Conservation (phyloP, 768 basidiomycete species). For the Tubosaeta sp. region DNA sequence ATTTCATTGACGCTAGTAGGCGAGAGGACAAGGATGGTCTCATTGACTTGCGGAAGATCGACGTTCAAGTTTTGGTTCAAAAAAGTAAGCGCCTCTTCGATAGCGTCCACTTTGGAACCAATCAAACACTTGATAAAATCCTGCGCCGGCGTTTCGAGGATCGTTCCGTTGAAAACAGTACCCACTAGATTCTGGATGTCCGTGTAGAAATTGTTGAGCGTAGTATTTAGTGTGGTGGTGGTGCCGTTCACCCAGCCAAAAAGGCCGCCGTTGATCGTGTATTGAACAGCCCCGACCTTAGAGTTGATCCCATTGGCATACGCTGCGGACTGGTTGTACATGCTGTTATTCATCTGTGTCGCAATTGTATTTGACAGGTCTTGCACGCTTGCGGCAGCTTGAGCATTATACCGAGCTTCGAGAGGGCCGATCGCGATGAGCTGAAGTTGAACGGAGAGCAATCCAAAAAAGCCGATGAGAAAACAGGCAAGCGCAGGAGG, state of each 20-base stretch:
- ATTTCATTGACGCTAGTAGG: conserved; percentile 68
- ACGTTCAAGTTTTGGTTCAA: conserved; percentile 83
- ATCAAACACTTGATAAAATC: conserved; percentile 88
- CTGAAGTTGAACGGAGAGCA: conserved; percentile 85
- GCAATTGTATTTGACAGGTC: conserved; percentile 72
- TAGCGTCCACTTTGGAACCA: conserved; percentile 83
- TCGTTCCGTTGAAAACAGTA: conserved; percentile 77
- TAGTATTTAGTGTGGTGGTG: conserved; percentile 81
- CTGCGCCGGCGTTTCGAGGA: conserved; percentile 75
- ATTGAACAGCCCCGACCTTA: conserved; percentile 67
- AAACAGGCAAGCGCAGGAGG: conserved; percentile 88
- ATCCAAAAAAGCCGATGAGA: conserved; percentile 87
- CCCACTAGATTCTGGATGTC: conserved; percentile 79
- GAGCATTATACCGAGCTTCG: conserved; percentile 59
- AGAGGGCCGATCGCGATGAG: conserved; percentile 75
- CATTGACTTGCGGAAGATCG: conserved; percentile 73
- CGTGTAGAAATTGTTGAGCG: conserved; percentile 80
- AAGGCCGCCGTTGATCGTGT: conserved; percentile 75
- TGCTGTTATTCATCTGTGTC: conserved; percentile 72
- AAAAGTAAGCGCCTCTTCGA: conserved; percentile 89
- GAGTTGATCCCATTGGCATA: conserved; percentile 79
- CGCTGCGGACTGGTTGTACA: conserved; percentile 71
- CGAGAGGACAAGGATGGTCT: conserved; percentile 73
- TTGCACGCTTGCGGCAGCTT: conserved; percentile 54
- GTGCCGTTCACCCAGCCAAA: conserved; percentile 96